Evolutionary conservation across 768 basidiomycete species (phyloP).

Genomic region (Tylopilus sp.): DNA sequence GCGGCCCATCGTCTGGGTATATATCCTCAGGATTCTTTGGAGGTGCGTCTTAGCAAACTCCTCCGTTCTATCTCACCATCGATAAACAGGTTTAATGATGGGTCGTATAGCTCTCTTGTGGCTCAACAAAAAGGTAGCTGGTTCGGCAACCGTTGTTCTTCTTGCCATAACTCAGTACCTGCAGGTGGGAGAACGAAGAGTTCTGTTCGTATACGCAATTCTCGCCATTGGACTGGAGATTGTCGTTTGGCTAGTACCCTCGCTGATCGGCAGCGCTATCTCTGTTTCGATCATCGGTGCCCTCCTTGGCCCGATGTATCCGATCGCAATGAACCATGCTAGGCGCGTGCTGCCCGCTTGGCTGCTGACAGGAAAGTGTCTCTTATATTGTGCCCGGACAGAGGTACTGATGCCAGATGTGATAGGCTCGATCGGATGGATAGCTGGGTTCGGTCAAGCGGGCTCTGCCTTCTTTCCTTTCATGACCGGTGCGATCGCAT

Average conservation of each 20-base stretch:
- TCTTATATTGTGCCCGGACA: not conserved
- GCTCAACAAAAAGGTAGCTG: constrained; percentile 48
- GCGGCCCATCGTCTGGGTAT: constrained; percentile 44
- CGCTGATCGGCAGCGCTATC: constrained; percentile 50
- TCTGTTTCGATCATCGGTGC: constrained; percentile 56
- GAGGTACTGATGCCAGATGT: not conserved
- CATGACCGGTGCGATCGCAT: constrained; percentile 65
- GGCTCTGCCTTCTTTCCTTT: constrained; percentile 74
- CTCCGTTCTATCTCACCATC: not conserved
- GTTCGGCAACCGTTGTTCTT: not conserved
- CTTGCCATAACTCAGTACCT: not conserved
- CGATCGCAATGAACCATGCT: constrained; percentile 65
- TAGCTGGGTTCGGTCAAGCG: constrained; percentile 65
- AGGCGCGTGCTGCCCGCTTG: constrained; percentile 66
- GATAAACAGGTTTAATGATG: constrained; percentile 46
- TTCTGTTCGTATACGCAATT: constrained; percentile 48
- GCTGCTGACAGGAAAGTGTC: constrained; percentile 48
- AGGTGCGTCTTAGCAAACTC: constrained; percentile 31
- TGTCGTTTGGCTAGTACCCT: constrained; percentile 55
- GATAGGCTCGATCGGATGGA: constrained; percentile 61
- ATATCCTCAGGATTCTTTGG: constrained; percentile 57
- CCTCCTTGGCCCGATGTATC: constrained; percentile 50
- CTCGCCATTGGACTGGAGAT: constrained; percentile 56
- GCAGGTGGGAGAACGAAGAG: constrained; percentile 53
- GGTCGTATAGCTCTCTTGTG: constrained; percentile 56